Base-by-base conservation (phyloP, 2,329 filamentous ascomycete species). In the Pseudogymnoascus sp. region DNA sequence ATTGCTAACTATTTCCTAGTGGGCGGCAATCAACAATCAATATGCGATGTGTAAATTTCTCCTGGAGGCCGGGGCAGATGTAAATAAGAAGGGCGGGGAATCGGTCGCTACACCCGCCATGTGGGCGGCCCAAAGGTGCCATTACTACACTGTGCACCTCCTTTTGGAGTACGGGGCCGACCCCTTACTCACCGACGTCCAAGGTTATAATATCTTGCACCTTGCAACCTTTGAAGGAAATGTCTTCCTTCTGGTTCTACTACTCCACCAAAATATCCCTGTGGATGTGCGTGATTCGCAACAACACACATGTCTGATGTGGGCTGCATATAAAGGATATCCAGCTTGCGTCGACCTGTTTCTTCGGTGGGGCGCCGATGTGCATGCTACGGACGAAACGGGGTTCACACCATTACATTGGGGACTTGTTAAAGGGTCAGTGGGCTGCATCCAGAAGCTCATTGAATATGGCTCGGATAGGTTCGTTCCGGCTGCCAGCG, bases 21-120 rank as follows among this genome's bases (percentile, higher is more conserved):
- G 95, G 95, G 95, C 95, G 57, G 91, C 96, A 39, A 97, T 99
- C 75, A 99, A 99, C 79, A 97, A 97, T 73, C 95, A 97, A 75
- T 96, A 93, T 78, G 90, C 91, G 69, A 92, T 97, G 81, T 97
- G 93, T 83, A 93, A 95, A 76, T 97, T 96, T 77, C 86, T 99
- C 51, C 84, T 99, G 73, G 90, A 89, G 68, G 80, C 80, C 60
- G 73, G 72, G 18, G 95, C 93, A 72, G 89, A 96, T 73, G 89
- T 97, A 71, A 97, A 99, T 77, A 88, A 87, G 67, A 96, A 96
- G 76, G 95, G 96, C 75, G 95, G 95, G 75, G 93, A 97, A 73
- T 96, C 93, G 8, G 83, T 96, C 45, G 93, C 95, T 14, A 97
- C 95, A 47, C 90, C 95, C 14, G 86, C 96, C 0, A 92, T 97